phyloP scores from a whole-genome alignment of 106 monocot species.

The Dendrobium chrysotoxum region DNA sequence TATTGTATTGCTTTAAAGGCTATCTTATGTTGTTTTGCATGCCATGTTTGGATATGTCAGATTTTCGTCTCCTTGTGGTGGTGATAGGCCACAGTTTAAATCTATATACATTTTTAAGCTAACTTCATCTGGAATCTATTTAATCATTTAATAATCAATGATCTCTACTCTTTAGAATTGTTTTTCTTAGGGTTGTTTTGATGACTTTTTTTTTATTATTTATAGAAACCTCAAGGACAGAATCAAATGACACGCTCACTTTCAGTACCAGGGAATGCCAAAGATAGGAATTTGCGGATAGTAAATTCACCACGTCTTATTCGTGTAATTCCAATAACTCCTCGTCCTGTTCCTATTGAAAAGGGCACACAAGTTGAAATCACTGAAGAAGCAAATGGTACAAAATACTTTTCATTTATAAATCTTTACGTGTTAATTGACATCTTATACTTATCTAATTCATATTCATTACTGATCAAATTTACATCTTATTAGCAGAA shows the following conservation, averaged over 20 bases:
- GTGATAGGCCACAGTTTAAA: neutral
- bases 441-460: neutral
- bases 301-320: conserved; percentile 52
- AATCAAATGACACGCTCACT: conserved; percentile 68
- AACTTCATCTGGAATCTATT: neutral
- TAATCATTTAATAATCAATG: neutral
- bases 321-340: conserved; percentile 69
- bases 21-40: neutral
- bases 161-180: too few species aligned
- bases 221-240: conserved; percentile 47
- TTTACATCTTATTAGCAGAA: neutral
- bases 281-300: conserved; percentile 43
- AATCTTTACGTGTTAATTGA: neutral
- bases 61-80: neutral
- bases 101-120: neutral
- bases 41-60: neutral
- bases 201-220: neutral
- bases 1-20: neutral
- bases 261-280: conserved; percentile 74
- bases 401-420: neutral
- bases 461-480: neutral
- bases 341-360: conserved; percentile 41
- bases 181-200: neutral
- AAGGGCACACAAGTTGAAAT: conserved; percentile 18
- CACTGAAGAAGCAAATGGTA: conserved; percentile 54